Percentiles rank a stretch among this genome's conserved stretches.
phyloP scores from a whole-genome alignment of 345 rosid genomes.

The Populus pruinosa region DNA sequence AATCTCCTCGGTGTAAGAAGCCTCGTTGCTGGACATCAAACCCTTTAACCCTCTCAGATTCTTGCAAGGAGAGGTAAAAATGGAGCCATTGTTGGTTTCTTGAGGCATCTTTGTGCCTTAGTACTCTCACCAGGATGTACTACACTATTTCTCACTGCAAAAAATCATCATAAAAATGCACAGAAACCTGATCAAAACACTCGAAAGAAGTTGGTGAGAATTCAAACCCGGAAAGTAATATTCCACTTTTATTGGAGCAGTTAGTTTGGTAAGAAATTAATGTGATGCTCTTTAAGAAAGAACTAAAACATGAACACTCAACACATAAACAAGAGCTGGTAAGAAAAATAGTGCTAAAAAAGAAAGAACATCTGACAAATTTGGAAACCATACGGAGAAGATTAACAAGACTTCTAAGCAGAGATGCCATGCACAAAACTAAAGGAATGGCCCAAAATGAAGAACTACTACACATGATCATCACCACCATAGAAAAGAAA shows the following conservation, averaged over 20 bases:
- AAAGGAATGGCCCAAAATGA: no score
- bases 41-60: constrained; percentile 54
- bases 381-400: not conserved
- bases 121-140: not conserved
- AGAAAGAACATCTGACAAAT: not conserved
- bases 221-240: not conserved
- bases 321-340: not conserved
- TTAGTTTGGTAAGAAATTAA: not conserved
- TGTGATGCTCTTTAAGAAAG: not conserved
- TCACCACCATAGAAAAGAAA: not conserved
- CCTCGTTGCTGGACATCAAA: constrained; percentile 32
- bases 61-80: constrained; percentile 49
- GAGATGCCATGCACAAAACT: no score
- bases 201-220: not conserved
- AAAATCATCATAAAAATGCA: not conserved
- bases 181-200: not conserved
- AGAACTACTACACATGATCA: not conserved
- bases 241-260: not conserved
- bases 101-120: constrained; percentile 53
- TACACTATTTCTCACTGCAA: not conserved
- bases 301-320: not conserved
- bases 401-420: not conserved
- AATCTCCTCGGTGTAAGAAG: constrained; percentile 37
- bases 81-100: constrained; percentile 36
- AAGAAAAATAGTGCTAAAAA: not conserved